Evolutionary conservation across 2,329 filamentous ascomycete genomes (phyloP).

Genomic region (Penicillium hesseltinei): DNA sequence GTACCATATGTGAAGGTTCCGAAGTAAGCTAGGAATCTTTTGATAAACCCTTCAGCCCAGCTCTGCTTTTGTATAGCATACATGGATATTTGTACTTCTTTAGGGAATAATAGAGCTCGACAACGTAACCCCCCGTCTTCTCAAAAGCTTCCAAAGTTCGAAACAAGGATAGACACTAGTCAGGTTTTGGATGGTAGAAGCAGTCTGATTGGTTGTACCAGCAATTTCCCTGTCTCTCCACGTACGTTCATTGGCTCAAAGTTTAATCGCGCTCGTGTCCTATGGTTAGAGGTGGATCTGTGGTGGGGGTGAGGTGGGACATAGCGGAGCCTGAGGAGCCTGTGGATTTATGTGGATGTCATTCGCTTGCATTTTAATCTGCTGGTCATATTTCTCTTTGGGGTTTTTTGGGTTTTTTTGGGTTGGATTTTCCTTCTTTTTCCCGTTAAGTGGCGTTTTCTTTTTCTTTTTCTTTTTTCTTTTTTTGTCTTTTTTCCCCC

Average conservation of each 20-base stretch:
- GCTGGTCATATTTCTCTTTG: slow-evolving; percentile 3
- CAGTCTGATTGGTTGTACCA: slow-evolving; percentile 57
- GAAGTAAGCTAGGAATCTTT: too few species aligned
- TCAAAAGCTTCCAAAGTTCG: background rate
- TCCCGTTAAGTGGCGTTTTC: background rate
- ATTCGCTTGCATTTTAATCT: slow-evolving; percentile 4
- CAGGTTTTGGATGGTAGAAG: background rate
- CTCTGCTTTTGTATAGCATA: background rate
- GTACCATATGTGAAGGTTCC: background rate
- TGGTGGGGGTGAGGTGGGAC: too few species aligned
- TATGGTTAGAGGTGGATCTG: background rate
- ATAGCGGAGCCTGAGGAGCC: too few species aligned
- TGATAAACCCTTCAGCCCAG: background rate
- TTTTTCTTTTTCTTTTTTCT: background rate
- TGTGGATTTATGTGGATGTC: background rate
- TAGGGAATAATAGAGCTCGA: background rate
- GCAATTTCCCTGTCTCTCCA: slow-evolving; percentile 59
- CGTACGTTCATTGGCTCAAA: background rate
- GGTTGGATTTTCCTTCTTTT: background rate
- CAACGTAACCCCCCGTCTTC: background rate
- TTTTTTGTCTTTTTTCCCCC: background rate
- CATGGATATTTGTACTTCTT: background rate
- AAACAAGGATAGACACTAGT: slow-evolving; percentile 3
- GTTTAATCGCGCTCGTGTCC: background rate
- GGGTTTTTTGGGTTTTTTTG: background rate